These are phyloP conservation scores for Yarrowia alimentaria DNA, from an alignment of 805 yeast genomes.

Conservation along the genomic window DNA sequence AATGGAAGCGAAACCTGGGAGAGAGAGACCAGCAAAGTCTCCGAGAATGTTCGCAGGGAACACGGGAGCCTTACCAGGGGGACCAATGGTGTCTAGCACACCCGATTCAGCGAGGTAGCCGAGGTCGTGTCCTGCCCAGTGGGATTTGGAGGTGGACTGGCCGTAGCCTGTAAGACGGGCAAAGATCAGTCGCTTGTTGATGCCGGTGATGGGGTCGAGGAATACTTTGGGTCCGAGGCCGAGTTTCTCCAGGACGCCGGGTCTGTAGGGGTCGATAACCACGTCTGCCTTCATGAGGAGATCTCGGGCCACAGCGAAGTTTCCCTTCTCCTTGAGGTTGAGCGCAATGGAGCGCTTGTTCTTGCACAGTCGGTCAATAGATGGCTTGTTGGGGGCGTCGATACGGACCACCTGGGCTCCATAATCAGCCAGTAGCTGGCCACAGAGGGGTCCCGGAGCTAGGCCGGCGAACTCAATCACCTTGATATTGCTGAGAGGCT, in stretches of 20 bases:
- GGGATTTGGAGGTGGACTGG: conserved; percentile 5
- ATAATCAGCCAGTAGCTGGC: conserved; percentile 30
- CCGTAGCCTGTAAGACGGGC: conserved; percentile 28
- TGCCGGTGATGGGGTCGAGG: conserved; percentile 23
- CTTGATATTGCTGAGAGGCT: conserved; percentile 29
- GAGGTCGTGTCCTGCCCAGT: conserved; percentile 29
- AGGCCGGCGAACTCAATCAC: conserved; percentile 32
- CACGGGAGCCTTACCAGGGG: conserved; percentile 29
- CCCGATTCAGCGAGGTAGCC: conserved; percentile 31
- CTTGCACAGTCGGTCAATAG: conserved; percentile 28
- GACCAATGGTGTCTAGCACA: conserved; percentile 29
- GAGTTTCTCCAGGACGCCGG: conserved; percentile 19
- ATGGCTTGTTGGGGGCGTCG: conserved; percentile 26
- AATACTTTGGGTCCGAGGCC: conserved; percentile 17
- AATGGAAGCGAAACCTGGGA: conserved; percentile 30
- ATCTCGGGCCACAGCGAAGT: conserved; percentile 14
- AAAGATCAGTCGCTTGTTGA: conserved; percentile 24
- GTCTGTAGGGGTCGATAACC: conserved; percentile 21
- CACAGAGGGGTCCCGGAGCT: conserved; percentile 32
- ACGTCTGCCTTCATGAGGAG: conserved; percentile 15
- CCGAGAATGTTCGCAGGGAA: conserved; percentile 31
- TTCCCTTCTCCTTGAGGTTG: conserved; percentile 15
- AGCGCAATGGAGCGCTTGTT: conserved; percentile 27
- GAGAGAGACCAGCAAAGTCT: conserved; percentile 31
- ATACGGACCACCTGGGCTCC: conserved; percentile 31